Evolutionary conservation across 2,329 filamentous ascomycete genomes (phyloP), one percentile per base, ranked within the genome.

Genomic region (Colletotrichum sp.): DNA sequence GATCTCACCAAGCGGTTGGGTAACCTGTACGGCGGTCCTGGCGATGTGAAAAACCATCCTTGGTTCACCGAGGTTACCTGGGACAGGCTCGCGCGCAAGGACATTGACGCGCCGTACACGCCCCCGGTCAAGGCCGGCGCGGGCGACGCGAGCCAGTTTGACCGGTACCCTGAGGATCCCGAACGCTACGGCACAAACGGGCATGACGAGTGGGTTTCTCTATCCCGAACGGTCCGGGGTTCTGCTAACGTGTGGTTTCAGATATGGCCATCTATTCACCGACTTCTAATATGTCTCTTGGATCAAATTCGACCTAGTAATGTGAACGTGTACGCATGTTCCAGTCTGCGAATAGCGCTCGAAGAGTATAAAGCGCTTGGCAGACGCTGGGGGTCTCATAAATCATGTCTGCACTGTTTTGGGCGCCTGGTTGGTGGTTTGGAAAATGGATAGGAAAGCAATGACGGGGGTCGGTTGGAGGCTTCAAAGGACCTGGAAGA

Each of bases 11-110:
- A 99, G 88, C 92, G 97, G 77, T 87, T 99, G 81, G 97, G 97
- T 69, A 99, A 99, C 85, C 87, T 99, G 83, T 97, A 97, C 84
- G 95, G 94, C 16, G 97, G 97, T 36, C 93, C 95, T 55, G 92
- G 94, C 81, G 97, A 99, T 83, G 96, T 99, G 79, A 99, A 98
- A 91, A 95, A 93, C 80, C 97, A 99, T 82, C 91, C 95, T 2
- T 99, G 97, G 97, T 99, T 99, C 83, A 91, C 95, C 9, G 97
- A 99, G 86, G 97, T 99, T 68, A 99, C 97, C 4, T 99, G 97
- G 97, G 97, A 99, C 82, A 90, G 97, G 78, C 88, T 99, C 80
- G 93, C 95, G 49, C 94, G 96, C 84, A 99, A 98, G 87, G 97
- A 99, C 82, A 99, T 99, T 77, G 97, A 99, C 86, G 97, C 97